A percentile compares a stretch with the other conserved stretches of the same genome.
These are phyloP conservation scores for Rhodamnia rubescens DNA, from an alignment of 345 rosid genomes.

Conservation along the genomic window DNA sequence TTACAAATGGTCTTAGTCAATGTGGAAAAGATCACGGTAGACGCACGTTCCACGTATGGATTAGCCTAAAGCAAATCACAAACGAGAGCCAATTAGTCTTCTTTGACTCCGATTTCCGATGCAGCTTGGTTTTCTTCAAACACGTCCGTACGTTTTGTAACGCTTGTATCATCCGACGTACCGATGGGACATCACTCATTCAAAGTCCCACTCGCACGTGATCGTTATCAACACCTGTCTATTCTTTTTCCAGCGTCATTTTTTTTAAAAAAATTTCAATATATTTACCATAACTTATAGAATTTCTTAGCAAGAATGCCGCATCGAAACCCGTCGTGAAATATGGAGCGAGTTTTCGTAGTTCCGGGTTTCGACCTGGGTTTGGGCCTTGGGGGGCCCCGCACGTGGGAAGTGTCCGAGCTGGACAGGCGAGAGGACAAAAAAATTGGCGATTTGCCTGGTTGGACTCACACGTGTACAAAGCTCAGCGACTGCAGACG, in stretches of 20 bases:
- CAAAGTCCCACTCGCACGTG: no score
- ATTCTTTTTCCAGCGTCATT: no score
- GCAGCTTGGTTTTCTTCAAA: background rate
- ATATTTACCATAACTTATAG: background rate
- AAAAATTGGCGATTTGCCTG: background rate
- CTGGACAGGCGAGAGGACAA: slow-evolving; percentile 12
- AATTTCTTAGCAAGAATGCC: background rate
- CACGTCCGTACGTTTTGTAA: background rate
- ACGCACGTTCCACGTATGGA: background rate
- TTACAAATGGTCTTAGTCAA: background rate
- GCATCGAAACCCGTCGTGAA: background rate
- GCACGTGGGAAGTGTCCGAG: background rate
- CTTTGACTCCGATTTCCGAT: background rate
- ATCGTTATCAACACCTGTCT: no score
- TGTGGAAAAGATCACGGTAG: no score
- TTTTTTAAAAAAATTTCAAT: background rate
- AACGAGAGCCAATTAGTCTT: background rate
- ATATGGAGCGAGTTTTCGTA: background rate
- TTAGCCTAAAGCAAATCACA: background rate
- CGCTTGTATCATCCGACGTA: background rate
- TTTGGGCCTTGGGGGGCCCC: background rate
- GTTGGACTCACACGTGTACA: slow-evolving; percentile 26
- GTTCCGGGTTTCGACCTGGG: background rate
- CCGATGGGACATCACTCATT: background rate
- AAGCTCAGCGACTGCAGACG: slow-evolving; percentile 3